Base-by-base conservation (phyloP, 805 yeast species). In the Teunomyces tritomae region DNA sequence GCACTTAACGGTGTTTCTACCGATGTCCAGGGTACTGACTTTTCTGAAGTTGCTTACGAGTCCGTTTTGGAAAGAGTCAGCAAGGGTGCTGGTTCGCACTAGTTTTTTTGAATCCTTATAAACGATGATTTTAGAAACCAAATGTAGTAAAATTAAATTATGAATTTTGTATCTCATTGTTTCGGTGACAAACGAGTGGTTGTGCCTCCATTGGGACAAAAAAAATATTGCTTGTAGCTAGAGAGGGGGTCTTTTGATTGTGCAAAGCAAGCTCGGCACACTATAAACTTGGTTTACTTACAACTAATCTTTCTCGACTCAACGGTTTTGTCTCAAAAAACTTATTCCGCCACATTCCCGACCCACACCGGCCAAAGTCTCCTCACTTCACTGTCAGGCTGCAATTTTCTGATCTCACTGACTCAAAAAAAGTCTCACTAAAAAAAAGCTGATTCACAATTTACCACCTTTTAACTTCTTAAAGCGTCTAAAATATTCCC, bases 11-110 rank as follows among this genome's bases (percentile, higher is more conserved):
- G 99, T 72, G 84, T 94, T 58, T 77, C 97, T 49, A 71, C 96
- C 58, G 99, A 94, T 66, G 79, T 94, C 64, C 99, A 94, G 78
- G 99, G 98, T 67, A 94, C 99, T 50, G 99, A 94, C 73, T 91
- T 84, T 74, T 85, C 95, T 53, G 99, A 94, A 80, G 97, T 94
- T 58, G 88, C 96, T 55, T 89, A 86, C 72, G 99, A 92, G 68
- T 79, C 91, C 57, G 94, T 94, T 50, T 80, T 91, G 70, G 97
- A 88, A 65, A 87, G 76, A 70, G 97, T 91, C 60, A 82, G 89
- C 68, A 85, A 84, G 71, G 91, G 88, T 65, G 87, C 90, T 55
- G 73, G 74, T 43, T 64, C 71, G 48, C 73, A 68, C 59, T 68
- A 64, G 44, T 28, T 32, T 13, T 13, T 20, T 20, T 20, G 24